Evolutionary conservation across 352 stramenopile genomes (phyloP).

Genomic region (Phytopythium aichiense): DNA sequence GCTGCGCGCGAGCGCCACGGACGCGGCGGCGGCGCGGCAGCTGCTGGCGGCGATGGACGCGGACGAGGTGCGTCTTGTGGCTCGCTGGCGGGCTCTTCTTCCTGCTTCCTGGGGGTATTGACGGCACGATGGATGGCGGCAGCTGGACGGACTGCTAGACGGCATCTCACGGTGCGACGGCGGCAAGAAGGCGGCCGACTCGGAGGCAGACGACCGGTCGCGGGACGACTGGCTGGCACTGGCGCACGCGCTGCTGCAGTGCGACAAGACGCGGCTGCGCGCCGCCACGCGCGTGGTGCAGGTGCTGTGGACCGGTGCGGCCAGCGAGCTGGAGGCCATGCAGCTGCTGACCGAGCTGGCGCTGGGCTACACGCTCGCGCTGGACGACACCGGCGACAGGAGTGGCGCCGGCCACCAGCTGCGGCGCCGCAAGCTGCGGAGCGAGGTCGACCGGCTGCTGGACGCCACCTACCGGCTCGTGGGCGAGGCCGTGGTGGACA

Average conservation of each 20-base stretch:
- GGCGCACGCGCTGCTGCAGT: constrained; percentile 56
- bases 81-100: not conserved
- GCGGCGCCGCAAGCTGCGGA: constrained; percentile 19
- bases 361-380: constrained; percentile 49
- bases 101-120: no score
- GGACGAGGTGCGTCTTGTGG: constrained; percentile 37
- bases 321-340: constrained; percentile 67
- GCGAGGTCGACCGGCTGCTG: constrained; percentile 52
- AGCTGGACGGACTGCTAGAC: constrained; percentile 64
- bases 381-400: constrained; percentile 26
- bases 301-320: constrained; percentile 42
- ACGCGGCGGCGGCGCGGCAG: constrained; percentile 55
- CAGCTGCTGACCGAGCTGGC: constrained; percentile 77
- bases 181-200: constrained; percentile 28
- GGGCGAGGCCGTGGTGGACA: constrained; percentile 31
- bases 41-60: constrained; percentile 55
- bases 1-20: constrained; percentile 53
- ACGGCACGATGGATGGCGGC: not conserved
- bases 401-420: constrained; percentile 8
- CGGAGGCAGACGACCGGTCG: constrained; percentile 14
- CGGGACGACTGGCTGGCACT: constrained; percentile 58
- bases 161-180: constrained; percentile 35
- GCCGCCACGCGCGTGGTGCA: constrained; percentile 56
- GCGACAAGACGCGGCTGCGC: constrained; percentile 41
- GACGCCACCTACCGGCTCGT: constrained; percentile 56